phyloP scores from a whole-genome alignment of 208 protist genomes.

The Wallacemonas sp. region DNA sequence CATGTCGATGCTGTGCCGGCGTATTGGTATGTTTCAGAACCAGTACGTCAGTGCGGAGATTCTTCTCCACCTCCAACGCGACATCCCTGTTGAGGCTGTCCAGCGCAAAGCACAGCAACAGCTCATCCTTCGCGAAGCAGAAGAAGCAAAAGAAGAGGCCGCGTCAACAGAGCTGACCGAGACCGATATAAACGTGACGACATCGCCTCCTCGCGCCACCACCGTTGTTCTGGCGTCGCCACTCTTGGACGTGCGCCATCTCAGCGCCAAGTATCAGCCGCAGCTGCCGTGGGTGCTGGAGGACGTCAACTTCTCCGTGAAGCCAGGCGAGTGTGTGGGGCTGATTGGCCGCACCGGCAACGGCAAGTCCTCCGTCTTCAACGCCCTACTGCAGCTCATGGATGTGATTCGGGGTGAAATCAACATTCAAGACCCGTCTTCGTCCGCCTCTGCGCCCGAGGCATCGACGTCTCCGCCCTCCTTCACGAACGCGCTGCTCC shows the following conservation, averaged over 20 bases:
- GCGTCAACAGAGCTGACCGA: neutral
- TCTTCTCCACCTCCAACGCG: slow-evolving; percentile 47
- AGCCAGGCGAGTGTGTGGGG: slow-evolving; percentile 53
- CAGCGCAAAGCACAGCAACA: slow-evolving; percentile 24
- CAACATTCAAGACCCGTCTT: slow-evolving; percentile 8
- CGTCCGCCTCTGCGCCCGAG: slow-evolving; percentile 42
- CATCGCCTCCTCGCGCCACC: neutral
- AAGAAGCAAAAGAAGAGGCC: neutral
- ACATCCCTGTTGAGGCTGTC: slow-evolving; percentile 29
- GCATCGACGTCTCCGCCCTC: slow-evolving; percentile 51
- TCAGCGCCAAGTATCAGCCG: slow-evolving; percentile 68
- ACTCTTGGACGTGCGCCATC: slow-evolving; percentile 58
- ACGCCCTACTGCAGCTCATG: slow-evolving; percentile 78
- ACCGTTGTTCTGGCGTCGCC: neutral
- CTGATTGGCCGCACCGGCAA: slow-evolving; percentile 82
- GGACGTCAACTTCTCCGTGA: slow-evolving; percentile 57
- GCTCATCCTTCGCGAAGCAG: slow-evolving; percentile 9
- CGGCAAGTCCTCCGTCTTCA: slow-evolving; percentile 87
- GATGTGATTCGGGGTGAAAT: slow-evolving; percentile 83
- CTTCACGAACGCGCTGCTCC: slow-evolving; percentile 25
- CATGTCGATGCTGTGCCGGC: slow-evolving; percentile 50
- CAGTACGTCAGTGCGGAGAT: slow-evolving; percentile 80
- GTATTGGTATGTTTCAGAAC: slow-evolving; percentile 66
- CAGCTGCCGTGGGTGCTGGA: slow-evolving; percentile 67
- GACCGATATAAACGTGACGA: neutral